A percentile compares a stretch with the other conserved stretches of the same genome.
Evolutionary conservation across 345 rosid genomes (phyloP).

Genomic region (Bretschneidera sinensis): DNA sequence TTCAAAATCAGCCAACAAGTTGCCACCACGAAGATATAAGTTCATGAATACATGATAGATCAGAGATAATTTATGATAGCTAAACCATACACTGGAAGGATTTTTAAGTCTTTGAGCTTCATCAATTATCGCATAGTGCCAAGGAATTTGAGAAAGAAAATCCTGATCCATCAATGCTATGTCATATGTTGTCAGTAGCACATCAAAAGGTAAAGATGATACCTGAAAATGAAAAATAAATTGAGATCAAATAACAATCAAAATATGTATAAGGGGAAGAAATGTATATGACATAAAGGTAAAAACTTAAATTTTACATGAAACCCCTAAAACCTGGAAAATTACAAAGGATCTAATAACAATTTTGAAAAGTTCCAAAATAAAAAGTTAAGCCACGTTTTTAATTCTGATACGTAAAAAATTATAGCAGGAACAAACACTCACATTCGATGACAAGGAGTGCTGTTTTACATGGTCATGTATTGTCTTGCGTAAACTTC

Average conservation of each 20-base stretch:
- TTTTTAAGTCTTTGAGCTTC: constrained; percentile 94
- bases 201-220: constrained; percentile 55
- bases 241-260: constrained; percentile 7
- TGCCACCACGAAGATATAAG: too few species aligned
- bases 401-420: constrained; percentile 5
- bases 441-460: constrained; percentile 34
- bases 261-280: background rate
- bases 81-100: constrained; percentile 70
- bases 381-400: background rate
- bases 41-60: background rate
- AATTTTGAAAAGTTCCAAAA: background rate
- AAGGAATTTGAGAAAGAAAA: constrained; percentile 82
- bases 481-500: constrained; percentile 45
- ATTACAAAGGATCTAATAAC: background rate
- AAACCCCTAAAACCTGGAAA: background rate
- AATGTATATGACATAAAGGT: background rate
- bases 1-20: too few species aligned
- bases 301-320: background rate
- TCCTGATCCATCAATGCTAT: constrained; percentile 66
- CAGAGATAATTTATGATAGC: constrained; percentile 3
- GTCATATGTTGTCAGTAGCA: constrained; percentile 80
- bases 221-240: constrained; percentile 38
- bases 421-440: constrained; percentile 18
- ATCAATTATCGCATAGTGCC: constrained; percentile 72
- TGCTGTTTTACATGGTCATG: constrained; percentile 38